phyloP scores from a whole-genome alignment of 2,329 filamentous ascomycete genomes.

The Trichoderma atroviride region DNA sequence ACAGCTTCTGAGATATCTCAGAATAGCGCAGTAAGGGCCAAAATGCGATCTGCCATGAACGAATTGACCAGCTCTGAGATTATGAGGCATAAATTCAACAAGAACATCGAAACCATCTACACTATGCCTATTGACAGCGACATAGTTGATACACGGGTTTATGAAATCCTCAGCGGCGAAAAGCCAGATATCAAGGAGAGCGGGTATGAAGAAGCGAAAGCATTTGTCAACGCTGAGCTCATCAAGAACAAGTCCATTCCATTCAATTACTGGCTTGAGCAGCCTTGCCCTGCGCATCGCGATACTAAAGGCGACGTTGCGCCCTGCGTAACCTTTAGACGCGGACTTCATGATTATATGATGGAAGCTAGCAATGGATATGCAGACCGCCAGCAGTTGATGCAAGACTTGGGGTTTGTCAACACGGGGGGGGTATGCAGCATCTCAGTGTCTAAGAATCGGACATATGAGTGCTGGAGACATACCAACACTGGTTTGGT shows the following conservation, averaged over 20 bases:
- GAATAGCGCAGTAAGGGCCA: neutral
- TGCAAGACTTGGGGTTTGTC: constrained; percentile 12
- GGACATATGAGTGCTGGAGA: constrained; percentile 11
- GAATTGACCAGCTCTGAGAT: neutral
- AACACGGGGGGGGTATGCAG: constrained; percentile 7
- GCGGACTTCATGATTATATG: constrained; percentile 22
- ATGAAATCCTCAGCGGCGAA: constrained; percentile 7
- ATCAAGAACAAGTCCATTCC: constrained; percentile 17
- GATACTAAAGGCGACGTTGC: neutral
- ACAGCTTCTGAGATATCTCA: neutral
- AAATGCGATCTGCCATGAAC: neutral
- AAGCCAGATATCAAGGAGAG: neutral
- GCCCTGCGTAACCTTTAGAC: constrained; percentile 8
- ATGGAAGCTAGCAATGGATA: constrained; percentile 9
- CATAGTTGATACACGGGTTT: constrained; percentile 8
- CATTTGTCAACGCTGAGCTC: constrained; percentile 11
- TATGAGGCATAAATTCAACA: constrained; percentile 15
- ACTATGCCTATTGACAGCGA: constrained; percentile 10
- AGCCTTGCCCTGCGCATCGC: constrained; percentile 14
- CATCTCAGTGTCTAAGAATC: constrained; percentile 10
- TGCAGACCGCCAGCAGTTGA: neutral
- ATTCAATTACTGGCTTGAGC: constrained; percentile 23
- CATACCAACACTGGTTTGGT: neutral
- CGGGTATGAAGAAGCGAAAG: neutral
- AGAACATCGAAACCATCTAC: neutral